Evolutionary conservation across 1,284 basidiomycete species (phyloP).

Genomic region (Ganoderma sinense): DNA sequence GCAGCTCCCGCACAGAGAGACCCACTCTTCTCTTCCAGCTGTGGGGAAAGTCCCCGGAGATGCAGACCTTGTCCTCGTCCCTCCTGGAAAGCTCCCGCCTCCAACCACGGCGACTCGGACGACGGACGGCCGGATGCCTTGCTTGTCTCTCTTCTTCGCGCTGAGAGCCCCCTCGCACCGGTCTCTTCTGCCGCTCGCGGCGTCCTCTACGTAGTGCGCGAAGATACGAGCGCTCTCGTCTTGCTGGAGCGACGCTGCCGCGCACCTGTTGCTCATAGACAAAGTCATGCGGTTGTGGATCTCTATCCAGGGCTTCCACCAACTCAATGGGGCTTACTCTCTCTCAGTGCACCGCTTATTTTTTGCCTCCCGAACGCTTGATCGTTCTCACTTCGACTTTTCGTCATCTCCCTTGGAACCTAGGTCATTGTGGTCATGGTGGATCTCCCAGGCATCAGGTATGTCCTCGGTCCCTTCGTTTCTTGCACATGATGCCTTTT

Average conservation of each 20-base stretch:
- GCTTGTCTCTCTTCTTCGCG: constrained; percentile 28
- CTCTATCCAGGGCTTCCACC: constrained; percentile 45
- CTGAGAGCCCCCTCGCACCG: constrained; percentile 48
- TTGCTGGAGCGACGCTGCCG: constrained; percentile 40
- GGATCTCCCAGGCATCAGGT: constrained; percentile 4
- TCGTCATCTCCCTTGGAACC: not conserved
- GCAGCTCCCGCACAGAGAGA: constrained; percentile 79
- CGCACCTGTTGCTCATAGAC: constrained; percentile 80
- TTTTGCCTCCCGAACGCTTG: constrained; percentile 53
- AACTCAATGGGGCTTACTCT: constrained; percentile 94
- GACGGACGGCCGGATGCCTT: constrained; percentile 54
- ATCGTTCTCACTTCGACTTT: constrained; percentile 7
- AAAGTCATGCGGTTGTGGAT: constrained; percentile 85
- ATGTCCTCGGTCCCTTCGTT: not conserved
- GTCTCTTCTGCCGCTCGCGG: constrained; percentile 60
- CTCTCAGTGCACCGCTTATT: constrained; percentile 60
- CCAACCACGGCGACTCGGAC: constrained; percentile 54
- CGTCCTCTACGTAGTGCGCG: constrained; percentile 52
- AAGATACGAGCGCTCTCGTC: constrained; percentile 76
- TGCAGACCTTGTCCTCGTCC: constrained; percentile 65
- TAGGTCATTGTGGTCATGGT: not conserved
- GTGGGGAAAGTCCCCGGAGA: constrained; percentile 95
- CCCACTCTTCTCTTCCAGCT: constrained; percentile 57
- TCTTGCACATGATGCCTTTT: constrained; percentile 35
- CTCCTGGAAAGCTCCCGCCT: constrained; percentile 75